Percentiles rank a stretch among this genome's conserved stretches.
Conservation (phyloP, 768 basidiomycete genomes). For the Podaxis pistillaris region DNA sequence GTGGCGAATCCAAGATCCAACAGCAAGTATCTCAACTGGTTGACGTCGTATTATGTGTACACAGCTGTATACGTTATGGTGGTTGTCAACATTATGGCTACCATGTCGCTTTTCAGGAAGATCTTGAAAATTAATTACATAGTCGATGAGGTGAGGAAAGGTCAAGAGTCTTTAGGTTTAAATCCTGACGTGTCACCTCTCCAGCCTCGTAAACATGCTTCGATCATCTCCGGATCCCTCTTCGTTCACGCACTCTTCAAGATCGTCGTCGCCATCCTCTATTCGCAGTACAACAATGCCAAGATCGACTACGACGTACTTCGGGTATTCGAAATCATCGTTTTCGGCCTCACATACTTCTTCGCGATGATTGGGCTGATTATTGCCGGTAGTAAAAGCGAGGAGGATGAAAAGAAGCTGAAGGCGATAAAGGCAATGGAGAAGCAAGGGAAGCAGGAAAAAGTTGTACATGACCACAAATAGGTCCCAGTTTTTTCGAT, state of each 20-base stretch:
- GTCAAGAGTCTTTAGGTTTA: not conserved
- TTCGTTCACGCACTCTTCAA: not conserved
- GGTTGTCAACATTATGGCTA: not conserved
- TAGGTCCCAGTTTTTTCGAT: not conserved
- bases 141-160: not conserved
- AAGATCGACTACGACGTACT: not conserved
- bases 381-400: not conserved
- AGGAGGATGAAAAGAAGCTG: not conserved
- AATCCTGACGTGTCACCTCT: not conserved
- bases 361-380: not conserved
- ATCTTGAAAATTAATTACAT: not conserved
- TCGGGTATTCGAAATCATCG: not conserved
- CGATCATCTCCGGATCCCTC: not conserved
- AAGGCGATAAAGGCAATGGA: not conserved
- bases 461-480: not conserved
- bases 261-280: not conserved
- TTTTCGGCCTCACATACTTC: not conserved
- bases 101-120: not conserved
- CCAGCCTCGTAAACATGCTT: not conserved
- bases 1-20: not conserved
- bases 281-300: not conserved
- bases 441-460: not conserved
- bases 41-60: slow-evolving; percentile 2
- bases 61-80: not conserved
- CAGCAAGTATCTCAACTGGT: not conserved